Percentiles rank a stretch among this genome's conserved stretches.
These are phyloP conservation scores for Xylaria sp. DNA, from an alignment of 2,329 filamentous ascomycete species.

Conservation along the genomic window DNA sequence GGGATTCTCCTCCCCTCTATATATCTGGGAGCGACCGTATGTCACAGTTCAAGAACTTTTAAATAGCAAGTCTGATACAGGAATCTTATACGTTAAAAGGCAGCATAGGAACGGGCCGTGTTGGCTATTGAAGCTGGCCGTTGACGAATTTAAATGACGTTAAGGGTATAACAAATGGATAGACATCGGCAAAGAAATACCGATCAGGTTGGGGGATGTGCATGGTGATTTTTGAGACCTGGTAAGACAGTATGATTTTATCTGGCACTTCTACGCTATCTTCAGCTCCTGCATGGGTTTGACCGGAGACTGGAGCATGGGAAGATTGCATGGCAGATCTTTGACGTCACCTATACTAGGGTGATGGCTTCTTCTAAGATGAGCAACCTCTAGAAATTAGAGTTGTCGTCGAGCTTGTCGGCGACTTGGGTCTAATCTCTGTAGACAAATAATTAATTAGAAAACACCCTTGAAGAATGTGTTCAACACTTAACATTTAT, in stretches of 20 bases:
- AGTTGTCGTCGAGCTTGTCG: background rate
- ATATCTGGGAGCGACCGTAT: background rate
- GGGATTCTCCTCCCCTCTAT: background rate
- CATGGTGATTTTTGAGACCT: background rate
- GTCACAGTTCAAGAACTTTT: background rate
- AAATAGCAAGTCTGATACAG: background rate
- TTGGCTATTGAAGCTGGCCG: background rate
- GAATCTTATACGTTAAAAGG: background rate
- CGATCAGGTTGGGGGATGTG: background rate
- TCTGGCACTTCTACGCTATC: background rate
- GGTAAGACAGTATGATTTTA: background rate
- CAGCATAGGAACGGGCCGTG: background rate
- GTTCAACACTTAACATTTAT: background rate
- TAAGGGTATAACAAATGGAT: background rate
- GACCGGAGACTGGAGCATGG: slow-evolving; percentile 13
- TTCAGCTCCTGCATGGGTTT: slow-evolving; percentile 7
- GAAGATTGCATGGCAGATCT: slow-evolving; percentile 12
- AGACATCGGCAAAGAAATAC: background rate
- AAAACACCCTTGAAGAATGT: background rate
- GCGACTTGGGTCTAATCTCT: background rate
- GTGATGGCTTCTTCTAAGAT: background rate
- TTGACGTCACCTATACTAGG: slow-evolving; percentile 27
- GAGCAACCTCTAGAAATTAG: too few species aligned
- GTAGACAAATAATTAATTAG: background rate
- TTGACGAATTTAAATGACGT: too few species aligned